Base-by-base conservation (phyloP, 257 asterid species). In the Anisodus acutangulus region DNA sequence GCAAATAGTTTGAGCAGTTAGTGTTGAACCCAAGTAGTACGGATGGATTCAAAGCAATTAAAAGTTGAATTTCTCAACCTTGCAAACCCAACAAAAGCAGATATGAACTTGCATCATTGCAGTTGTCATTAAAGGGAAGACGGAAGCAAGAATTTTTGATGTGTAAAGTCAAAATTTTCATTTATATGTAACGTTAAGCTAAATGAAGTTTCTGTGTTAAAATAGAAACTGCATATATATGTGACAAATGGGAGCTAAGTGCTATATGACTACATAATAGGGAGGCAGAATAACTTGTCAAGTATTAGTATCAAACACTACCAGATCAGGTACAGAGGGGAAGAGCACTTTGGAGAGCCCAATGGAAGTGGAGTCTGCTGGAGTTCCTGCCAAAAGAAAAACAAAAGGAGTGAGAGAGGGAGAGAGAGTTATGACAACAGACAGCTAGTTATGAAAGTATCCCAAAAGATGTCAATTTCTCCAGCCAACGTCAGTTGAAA, bases 311-410 rank as follows among this genome's bases (percentile, higher is more conserved):
- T 49, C n/a, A 82, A 49, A 63, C 47, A 83, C 82, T 91, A 95
- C 99, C 93, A 95, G 92, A 90, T 94, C 97, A 87, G 98, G 98
- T 80, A 90, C 70, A 57, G 86, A 85, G 82, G 97, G 89, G 89
- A 95, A 93, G 71, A 95, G 93, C 83, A 87, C 86, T 83, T 89
- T 87, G 64, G 98, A 93, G 86, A 92, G 69, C 63, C 98, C 98
- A 84, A 95, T 85, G 74, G 98, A 94, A 53, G 98, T 86, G 84
- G 93, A 95, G 66, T 95, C 98, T 63, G 97, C 98, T 8, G 97
- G 98, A 83, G 95, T 90, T 86, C 97, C 98, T 94, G 90, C 85
- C 89, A 60, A 68, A 22, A 47, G 66, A 43, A 22, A 60, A 60
- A 19, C 41, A 81, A 19, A 57, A 35, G 19, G 37, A 79, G 37